Base-by-base conservation (phyloP, 306 rosid species). In the Dicorynia guianensis region DNA sequence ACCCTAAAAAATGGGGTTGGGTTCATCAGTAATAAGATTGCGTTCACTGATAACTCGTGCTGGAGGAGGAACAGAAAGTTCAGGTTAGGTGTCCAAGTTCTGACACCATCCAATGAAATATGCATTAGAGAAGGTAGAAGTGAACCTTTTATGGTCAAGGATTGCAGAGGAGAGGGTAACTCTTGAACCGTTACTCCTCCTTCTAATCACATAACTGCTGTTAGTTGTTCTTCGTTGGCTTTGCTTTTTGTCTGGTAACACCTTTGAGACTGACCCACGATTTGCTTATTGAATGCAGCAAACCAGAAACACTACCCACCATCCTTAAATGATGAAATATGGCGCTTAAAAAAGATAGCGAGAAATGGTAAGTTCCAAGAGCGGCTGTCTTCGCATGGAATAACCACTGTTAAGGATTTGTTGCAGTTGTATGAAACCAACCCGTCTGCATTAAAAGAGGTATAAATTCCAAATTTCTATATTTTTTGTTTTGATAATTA, bases 31-130 rank as follows among this genome's bases (percentile, higher is more conserved):
- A 8, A 5, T 11, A 33, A 63, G 5, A 10, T 79, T 25, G 0
- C 2, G 33, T 84, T 87, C 50, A 87, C 83, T 0, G 88, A 87
- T 60, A 87, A 81, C 39, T 87, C 91, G 1, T 50, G 84, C 53
- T 81, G 91, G 86, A 42, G 35, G 0, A 72, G 85, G 67, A 67
- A 59, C 54, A 4, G 83, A 17, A 79, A 4, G 19, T 87, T 87
- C 69, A 67, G 77, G 43, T 34, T 87, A 33, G 91, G 77, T 63
- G 91, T 75, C 66, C 69, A 25, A 68, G 71, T 17, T 36, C 62
- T n/a, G n/a, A 63, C 69, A 20, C 17, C 19, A 8, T 20, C 30
- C 8, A 72, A 15, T 0, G 79, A 74, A 12, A 46, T 35, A 18
- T 53, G 73, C 11, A 78, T 86, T 6, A 80, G 62, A 58, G 90